Evolutionary conservation across 148 eudicot species (phyloP), one percentile per base, ranked within the genome.

Genomic region (Camellia sinensis): DNA sequence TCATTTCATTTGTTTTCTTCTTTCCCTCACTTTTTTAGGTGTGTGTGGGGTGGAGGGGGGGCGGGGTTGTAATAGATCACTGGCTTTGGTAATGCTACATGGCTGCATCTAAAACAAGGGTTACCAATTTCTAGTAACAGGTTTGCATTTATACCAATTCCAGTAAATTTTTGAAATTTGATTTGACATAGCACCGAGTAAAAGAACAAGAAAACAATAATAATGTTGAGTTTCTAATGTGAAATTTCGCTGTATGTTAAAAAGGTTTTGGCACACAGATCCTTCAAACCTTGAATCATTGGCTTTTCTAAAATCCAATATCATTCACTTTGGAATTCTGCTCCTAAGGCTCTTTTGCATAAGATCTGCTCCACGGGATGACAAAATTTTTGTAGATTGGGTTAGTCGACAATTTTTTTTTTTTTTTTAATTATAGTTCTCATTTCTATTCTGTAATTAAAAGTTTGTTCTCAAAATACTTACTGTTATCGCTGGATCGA

Each of bases 71-170:
- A 5, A 64, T 19, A 80, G 82, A 80, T 80, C 73, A 73, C 78
- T 53, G 78, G 82, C 52, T 73, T 80, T 80, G 82, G 82, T n/a
- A 53, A 50, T 14, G 78, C 78, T 13, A 73, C 13, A 15, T 80
- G 82, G 82, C 43, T 65, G 54, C 82, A 73, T 19, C 64, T 73
- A 13, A 71, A 74, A 11, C 72, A 66, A 29, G 54, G 53, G 54
- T 74, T 77, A 9, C n/a, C 29, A 17, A 52, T 57, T 14, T 66
- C 56, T 1, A 37, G 53, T n/a, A 18, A 80, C 64, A 80, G 82
- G 82, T 80, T 29, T 64, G 64, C 17, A 46, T 62, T 41, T 10
- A 9, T 3, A 59, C n/a, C n/a, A n/a, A n/a, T n/a, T n/a, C 4
- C 9, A 53, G 11, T 1, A 3, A 6, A 3, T 53, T 53, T 44